Conservation (phyloP, 768 basidiomycete genomes). For the Tylopilus balloui region DNA sequence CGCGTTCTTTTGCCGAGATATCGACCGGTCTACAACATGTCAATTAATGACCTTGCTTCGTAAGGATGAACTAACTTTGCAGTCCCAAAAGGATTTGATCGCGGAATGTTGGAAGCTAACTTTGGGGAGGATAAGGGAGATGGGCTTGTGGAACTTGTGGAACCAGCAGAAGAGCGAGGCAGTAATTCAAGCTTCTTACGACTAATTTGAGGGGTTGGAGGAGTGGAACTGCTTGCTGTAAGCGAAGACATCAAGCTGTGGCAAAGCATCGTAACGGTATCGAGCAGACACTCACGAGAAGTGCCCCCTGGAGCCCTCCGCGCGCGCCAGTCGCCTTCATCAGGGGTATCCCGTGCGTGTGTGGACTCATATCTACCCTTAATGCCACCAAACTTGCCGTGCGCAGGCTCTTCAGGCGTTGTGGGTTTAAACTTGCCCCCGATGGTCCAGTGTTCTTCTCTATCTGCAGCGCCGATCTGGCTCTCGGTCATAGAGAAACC, state of each 20-base stretch:
- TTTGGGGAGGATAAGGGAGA: constrained; percentile 80
- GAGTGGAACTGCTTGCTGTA: constrained; percentile 65
- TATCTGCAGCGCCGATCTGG: constrained; percentile 56
- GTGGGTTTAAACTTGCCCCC: constrained; percentile 71
- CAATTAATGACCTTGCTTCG: constrained; percentile 1
- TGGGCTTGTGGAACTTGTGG: constrained; percentile 57
- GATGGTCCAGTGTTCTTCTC: constrained; percentile 73
- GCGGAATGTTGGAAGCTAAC: constrained; percentile 46
- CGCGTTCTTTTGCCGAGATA: constrained; percentile 68
- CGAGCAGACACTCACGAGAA: constrained; percentile 55
- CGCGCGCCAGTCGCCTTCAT: constrained; percentile 72
- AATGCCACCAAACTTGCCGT: constrained; percentile 40
- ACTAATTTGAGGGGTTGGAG: constrained; percentile 75
- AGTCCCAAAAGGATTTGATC: constrained; percentile 81
- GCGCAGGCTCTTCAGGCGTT: constrained; percentile 36
- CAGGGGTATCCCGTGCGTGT: constrained; percentile 46
- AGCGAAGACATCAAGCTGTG: constrained; percentile 7
- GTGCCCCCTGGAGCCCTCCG: constrained; percentile 44
- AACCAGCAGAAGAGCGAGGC: constrained; percentile 66
- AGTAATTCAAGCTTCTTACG: constrained; percentile 83
- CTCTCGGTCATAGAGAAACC: constrained; percentile 47
- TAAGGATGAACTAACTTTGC: constrained; percentile 55
- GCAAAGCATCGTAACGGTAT: constrained; percentile 4
- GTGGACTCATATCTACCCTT: constrained; percentile 53
- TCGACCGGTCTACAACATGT: constrained; percentile 71